Evolutionary conservation across 2,329 filamentous ascomycete species (phyloP).

Genomic region (Dactylellina sp.): DNA sequence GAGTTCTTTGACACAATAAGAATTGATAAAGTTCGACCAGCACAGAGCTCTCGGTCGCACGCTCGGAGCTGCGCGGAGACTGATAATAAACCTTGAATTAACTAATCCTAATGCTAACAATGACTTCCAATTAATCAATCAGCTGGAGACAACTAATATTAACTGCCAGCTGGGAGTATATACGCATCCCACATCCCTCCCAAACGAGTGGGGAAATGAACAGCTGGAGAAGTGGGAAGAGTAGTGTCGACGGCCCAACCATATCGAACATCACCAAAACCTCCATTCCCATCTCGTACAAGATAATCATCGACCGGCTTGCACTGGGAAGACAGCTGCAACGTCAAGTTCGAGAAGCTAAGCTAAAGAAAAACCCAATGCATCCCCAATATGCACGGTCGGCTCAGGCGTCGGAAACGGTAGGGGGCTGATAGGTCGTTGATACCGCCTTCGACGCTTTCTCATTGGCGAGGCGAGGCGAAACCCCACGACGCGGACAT

Average conservation of each 20-base stretch:
- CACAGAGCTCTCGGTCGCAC: conserved; percentile 1
- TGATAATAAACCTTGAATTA: neutral
- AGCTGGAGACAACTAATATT: no score
- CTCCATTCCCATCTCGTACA: conserved; percentile 6
- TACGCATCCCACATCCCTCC: no score
- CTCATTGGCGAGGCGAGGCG: neutral
- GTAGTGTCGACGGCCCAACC: no score
- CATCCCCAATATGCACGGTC: neutral
- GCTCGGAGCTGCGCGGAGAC: conserved; percentile 9
- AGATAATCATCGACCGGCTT: conserved; percentile 3
- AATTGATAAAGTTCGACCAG: neutral
- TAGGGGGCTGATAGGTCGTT: neutral
- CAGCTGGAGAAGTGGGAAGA: no score
- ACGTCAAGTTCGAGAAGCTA: neutral
- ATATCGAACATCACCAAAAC: no score
- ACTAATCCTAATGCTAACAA: no score
- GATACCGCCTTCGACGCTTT: neutral
- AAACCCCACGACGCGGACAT: neutral
- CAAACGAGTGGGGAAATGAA: neutral
- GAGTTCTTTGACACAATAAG: conserved; percentile 21
- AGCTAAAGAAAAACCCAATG: neutral
- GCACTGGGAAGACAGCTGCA: neutral
- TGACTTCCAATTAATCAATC: no score
- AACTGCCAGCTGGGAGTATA: no score
- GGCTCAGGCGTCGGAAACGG: neutral